These are phyloP conservation scores for Cladosporium sp. DNA, from an alignment of 2,329 filamentous ascomycete genomes.

Conservation along the genomic window DNA sequence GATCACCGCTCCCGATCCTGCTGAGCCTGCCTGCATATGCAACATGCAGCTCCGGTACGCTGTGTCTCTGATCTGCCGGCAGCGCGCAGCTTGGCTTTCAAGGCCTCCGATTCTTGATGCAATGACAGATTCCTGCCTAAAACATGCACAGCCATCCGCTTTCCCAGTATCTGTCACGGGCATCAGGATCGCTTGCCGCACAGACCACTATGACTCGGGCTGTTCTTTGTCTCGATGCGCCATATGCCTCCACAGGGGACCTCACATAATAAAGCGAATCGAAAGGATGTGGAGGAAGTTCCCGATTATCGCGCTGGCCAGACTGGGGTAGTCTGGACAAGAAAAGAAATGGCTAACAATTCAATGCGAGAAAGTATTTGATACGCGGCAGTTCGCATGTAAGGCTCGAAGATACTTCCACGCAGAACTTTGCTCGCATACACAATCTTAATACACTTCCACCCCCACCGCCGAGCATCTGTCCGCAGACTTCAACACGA, in stretches of 20 bases:
- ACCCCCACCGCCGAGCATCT: conserved; percentile 1
- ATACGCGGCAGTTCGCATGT: not conserved
- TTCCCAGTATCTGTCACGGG: not conserved
- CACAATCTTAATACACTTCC: not conserved
- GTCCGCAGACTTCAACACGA: not conserved
- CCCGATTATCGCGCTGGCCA: not conserved
- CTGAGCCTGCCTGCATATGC: not conserved
- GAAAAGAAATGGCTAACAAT: not conserved
- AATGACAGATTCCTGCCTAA: not conserved
- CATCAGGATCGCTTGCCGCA: not conserved
- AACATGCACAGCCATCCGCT: not conserved
- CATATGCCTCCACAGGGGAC: not conserved
- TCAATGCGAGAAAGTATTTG: not conserved
- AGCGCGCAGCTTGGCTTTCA: not conserved
- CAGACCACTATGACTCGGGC: not conserved
- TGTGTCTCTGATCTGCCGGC: not conserved
- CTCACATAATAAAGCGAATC: not conserved
- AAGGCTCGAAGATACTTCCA: not conserved
- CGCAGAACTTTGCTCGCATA: not conserved
- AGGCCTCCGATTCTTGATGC: not conserved
- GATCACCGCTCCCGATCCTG: not conserved
- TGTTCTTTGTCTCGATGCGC: not conserved
- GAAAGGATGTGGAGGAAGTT: not conserved
- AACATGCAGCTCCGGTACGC: not conserved
- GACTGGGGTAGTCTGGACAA: not conserved